Percentiles rank a stretch among this genome's conserved stretches.
These are phyloP conservation scores for Epichloe amarillans DNA, from an alignment of 2,329 filamentous ascomycete genomes.

Conservation along the genomic window DNA sequence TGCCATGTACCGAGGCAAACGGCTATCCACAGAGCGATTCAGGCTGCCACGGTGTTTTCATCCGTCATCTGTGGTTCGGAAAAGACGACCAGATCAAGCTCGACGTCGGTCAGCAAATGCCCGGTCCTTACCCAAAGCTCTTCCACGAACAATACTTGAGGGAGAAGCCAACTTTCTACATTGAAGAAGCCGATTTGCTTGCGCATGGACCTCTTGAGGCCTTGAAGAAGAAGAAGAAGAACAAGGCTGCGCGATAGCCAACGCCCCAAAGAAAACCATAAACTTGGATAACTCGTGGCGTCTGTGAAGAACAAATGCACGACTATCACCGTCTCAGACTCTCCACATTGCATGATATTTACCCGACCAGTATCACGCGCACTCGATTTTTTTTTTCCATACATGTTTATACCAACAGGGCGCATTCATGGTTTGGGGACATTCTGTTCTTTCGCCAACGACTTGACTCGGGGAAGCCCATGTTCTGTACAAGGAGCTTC, in stretches of 20 bases:
- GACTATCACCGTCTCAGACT: background rate
- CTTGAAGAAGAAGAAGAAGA: background rate
- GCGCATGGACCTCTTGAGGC: conserved; percentile 8
- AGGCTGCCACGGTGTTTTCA: conserved; percentile 26
- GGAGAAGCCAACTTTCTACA: conserved; percentile 21
- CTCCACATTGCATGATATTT: too few relatives aligned
- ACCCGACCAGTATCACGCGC: background rate
- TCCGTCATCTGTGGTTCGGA: conserved; percentile 30
- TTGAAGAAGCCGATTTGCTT: conserved; percentile 24
- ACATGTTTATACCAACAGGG: background rate
- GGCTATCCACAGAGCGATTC: conserved; percentile 26
- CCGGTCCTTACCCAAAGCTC: conserved; percentile 21
- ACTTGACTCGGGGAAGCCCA: too few relatives aligned
- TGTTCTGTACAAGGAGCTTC: too few relatives aligned
- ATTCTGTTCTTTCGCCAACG: background rate
- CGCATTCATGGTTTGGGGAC: background rate
- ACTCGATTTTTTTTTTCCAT: background rate
- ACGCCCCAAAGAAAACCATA: background rate
- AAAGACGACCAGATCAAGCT: conserved; percentile 27
- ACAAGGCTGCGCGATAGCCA: background rate
- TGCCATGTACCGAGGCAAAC: conserved; percentile 30
- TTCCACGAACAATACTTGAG: conserved; percentile 23
- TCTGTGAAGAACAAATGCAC: background rate
- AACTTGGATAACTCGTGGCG: background rate
- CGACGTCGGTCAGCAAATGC: conserved; percentile 24